Base-by-base conservation (phyloP, 306 rosid species). In the Bauhinia variegata region DNA sequence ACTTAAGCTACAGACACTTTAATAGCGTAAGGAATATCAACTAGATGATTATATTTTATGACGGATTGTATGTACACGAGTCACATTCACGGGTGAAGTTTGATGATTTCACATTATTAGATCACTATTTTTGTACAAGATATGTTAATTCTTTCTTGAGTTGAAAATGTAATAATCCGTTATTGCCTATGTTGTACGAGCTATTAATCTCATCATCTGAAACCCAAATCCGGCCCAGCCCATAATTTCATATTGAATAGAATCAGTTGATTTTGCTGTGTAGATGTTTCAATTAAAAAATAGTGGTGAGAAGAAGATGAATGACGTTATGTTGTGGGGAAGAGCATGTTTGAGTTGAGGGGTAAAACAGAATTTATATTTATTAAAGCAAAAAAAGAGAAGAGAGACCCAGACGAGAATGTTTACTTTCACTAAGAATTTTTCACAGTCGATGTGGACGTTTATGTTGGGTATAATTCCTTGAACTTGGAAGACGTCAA, bases 1-100 rank as follows among this genome's bases (percentile, higher is more conserved):
- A 46, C 83, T 68, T 88, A 80, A 83, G 55, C 41, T 37, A 38
- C 54, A 61, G 30, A 44, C 38, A 36, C 73, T n/a, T n/a, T n/a
- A n/a, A n/a, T n/a, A n/a, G 51, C 36, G 11, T 11, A 48, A 12
- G 11, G 11, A 23, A n/a, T 33, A 37, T 28, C 16, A 28, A 36
- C 56, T 31, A 39, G n/a, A 13, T 43, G 75, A 48, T 36, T 70
- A 76, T 60, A 34, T 52, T 63, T 70, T 72, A 55, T 59, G 82
- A 60, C 23, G 49, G 57, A 34, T 37, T 70, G 65, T 50, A 36
- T 60, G 79, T 53, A 51, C n/a, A n/a, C n/a, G n/a, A n/a, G n/a
- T n/a, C n/a, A n/a, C n/a, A n/a, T n/a, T n/a, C n/a, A n/a, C 38
- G 17, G 13, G 15, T 63, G 66, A 54, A 53, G 64, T 68, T 65